A percentile compares a stretch with the other conserved stretches of the same genome.
Conservation (phyloP, 768 basidiomycete genomes). For the Suillus ampliporus region DNA sequence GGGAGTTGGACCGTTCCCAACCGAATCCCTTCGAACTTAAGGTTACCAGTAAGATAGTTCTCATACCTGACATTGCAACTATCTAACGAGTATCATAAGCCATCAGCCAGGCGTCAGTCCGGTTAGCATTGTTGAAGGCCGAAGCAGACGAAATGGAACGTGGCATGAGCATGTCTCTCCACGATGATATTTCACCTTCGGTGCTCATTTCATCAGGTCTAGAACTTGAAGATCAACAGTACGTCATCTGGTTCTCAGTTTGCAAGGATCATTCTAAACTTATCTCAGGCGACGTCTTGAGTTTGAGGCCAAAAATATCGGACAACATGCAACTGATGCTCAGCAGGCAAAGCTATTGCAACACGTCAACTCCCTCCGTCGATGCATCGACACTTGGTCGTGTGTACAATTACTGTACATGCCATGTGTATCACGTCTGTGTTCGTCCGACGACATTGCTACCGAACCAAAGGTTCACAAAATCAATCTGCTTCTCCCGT, state of each 20-base stretch:
- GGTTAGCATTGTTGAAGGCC: slow-evolving; percentile 12
- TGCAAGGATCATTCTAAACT: neutral
- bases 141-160: neutral
- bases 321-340: slow-evolving; percentile 30
- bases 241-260: neutral
- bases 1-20: slow-evolving; percentile 27
- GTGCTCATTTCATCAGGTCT: slow-evolving; percentile 18
- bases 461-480: no score
- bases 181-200: slow-evolving; percentile 12
- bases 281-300: neutral
- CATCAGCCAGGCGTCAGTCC: slow-evolving; percentile 6
- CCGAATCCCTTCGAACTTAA: slow-evolving; percentile 30
- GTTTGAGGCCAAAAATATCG: slow-evolving; percentile 6
- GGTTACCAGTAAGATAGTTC: slow-evolving; percentile 3
- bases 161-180: slow-evolving; percentile 5
- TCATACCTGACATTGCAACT: neutral
- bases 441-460: no score
- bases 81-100: neutral
- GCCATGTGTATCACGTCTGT: slow-evolving; percentile 15
- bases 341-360: slow-evolving; percentile 38
- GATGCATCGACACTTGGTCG: slow-evolving; percentile 35
- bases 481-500: no score
- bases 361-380: slow-evolving; percentile 24
- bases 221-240: slow-evolving; percentile 25
- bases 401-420: slow-evolving; percentile 36